These are phyloP conservation scores for Fistulina hepatica DNA, from an alignment of 1,284 basidiomycete species.

Conservation along the genomic window DNA sequence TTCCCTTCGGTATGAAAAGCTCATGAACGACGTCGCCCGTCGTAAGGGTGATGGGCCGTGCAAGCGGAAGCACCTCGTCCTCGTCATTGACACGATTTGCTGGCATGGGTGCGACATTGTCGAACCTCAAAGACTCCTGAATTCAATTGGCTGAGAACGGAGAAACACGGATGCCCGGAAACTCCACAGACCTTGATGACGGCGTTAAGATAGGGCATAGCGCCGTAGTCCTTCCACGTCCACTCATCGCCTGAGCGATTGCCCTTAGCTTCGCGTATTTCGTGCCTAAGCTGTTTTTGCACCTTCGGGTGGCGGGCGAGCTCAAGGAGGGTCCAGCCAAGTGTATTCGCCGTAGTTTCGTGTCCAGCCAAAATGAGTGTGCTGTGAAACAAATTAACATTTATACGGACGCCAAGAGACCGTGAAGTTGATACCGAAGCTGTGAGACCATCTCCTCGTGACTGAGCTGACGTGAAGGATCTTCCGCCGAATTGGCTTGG, in stretches of 20 bases:
- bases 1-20: constrained; percentile 14
- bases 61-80: constrained; percentile 5
- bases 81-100: constrained; percentile 3
- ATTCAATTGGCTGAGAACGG: no score
- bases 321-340: constrained; percentile 31
- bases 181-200: constrained; percentile 4
- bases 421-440: constrained; percentile 28
- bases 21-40: not conserved
- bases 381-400: no score
- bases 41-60: not conserved
- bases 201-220: constrained; percentile 6
- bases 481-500: constrained; percentile 39
- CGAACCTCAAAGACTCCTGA: no score
- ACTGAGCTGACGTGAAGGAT: constrained; percentile 31
- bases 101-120: constrained; percentile 16
- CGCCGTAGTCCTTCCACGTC: not conserved
- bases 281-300: constrained; percentile 37
- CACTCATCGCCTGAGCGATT: constrained; percentile 14
- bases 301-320: constrained; percentile 34
- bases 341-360: constrained; percentile 24
- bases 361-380: constrained; percentile 34
- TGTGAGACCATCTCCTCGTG: constrained; percentile 44
- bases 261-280: constrained; percentile 26
- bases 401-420: no score
- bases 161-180: not conserved